Conservation (phyloP, 495 filamentous ascomycete genomes). For the Physcia stellaris region DNA sequence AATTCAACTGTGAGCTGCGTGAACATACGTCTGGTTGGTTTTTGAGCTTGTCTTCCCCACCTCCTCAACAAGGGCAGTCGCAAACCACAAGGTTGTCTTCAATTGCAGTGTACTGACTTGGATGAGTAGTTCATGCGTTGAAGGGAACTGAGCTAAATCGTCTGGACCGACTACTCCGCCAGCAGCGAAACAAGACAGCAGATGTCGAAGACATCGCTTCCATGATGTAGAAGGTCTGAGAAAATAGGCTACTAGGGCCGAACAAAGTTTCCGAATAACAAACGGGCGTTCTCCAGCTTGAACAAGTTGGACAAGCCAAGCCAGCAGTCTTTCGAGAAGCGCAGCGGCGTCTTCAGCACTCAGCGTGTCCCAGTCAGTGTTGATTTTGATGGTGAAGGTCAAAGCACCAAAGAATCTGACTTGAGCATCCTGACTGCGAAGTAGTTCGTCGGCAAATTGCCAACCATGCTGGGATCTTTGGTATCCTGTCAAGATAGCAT, state of each 20-base stretch:
- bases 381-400: slow-evolving; percentile 86
- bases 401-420: slow-evolving; percentile 89
- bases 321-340: slow-evolving; percentile 56
- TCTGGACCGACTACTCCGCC: slow-evolving; percentile 33
- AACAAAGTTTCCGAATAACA: slow-evolving; percentile 72
- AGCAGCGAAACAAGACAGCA: slow-evolving; percentile 47
- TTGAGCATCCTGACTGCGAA: slow-evolving; percentile 49
- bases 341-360: slow-evolving; percentile 43
- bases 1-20: too few relatives aligned
- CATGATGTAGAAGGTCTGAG: slow-evolving; percentile 56
- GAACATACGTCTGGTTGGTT: slow-evolving; percentile 42
- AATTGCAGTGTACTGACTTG: slow-evolving; percentile 41
- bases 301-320: slow-evolving; percentile 49
- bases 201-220: slow-evolving; percentile 52
- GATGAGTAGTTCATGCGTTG: slow-evolving; percentile 37
- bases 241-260: slow-evolving; percentile 68
- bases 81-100: slow-evolving; percentile 56
- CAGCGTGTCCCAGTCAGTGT: slow-evolving; percentile 60
- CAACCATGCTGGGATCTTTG: slow-evolving; percentile 72
- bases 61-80: slow-evolving; percentile 60
- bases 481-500: slow-evolving; percentile 60
- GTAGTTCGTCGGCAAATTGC: slow-evolving; percentile 64
- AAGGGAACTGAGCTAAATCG: slow-evolving; percentile 33
- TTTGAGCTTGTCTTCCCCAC: slow-evolving; percentile 49
- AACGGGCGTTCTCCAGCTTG: slow-evolving; percentile 44